These are phyloP conservation scores for Hypoxylon sp. DNA, from an alignment of 2,329 filamentous ascomycete genomes.

Conservation along the genomic window DNA sequence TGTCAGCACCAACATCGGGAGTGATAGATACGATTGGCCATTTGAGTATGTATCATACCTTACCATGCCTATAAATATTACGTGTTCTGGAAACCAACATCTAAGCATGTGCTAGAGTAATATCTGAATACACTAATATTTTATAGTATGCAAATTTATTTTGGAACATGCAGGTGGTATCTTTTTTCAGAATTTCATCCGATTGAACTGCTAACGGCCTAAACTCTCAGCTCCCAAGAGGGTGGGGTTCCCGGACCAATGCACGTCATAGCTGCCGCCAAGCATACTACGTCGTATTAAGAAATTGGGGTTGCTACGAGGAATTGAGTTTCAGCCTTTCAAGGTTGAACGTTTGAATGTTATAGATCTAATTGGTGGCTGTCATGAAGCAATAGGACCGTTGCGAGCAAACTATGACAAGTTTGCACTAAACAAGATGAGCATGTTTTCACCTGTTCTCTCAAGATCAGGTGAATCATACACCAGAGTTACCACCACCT, in stretches of 20 bases:
- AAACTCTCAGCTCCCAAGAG: slow-evolving; percentile 17
- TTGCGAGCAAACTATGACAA: neutral
- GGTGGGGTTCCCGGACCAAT: slow-evolving; percentile 17
- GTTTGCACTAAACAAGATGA: neutral
- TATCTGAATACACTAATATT: neutral
- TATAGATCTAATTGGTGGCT: neutral
- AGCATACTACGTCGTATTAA: slow-evolving; percentile 20
- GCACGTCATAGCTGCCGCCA: slow-evolving; percentile 25
- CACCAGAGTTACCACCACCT: neutral
- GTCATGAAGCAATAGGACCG: neutral
- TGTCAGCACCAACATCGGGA: neutral
- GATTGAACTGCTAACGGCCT: slow-evolving; percentile 14
- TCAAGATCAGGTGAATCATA: neutral
- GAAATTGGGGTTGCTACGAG: slow-evolving; percentile 6
- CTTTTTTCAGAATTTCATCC: slow-evolving; percentile 11
- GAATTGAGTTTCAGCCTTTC: slow-evolving; percentile 29
- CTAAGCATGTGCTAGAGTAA: too few relatives aligned
- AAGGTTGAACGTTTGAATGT: slow-evolving; percentile 21
- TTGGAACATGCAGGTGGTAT: neutral
- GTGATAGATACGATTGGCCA: neutral
- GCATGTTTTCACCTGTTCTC: neutral
- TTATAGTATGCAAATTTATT: neutral
- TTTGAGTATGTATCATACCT: neutral
- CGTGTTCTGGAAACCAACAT: neutral
- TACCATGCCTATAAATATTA: neutral